Conservation (phyloP, 2,329 filamentous ascomycete species). For the Penicillium sp. region DNA sequence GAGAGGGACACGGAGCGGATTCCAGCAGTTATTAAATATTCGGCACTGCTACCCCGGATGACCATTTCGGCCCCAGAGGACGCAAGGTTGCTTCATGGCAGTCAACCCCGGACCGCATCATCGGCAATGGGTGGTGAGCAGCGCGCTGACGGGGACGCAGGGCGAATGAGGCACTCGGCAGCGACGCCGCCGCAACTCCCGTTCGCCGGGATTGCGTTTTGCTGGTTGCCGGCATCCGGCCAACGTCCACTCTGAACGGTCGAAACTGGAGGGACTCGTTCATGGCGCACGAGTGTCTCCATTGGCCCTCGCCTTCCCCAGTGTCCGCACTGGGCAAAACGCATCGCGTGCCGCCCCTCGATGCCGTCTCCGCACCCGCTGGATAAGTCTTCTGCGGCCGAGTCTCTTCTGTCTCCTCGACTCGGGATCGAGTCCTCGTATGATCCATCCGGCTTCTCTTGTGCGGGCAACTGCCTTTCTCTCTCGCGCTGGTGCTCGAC, state of each 20-base stretch:
- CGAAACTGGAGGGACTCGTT: too few species aligned
- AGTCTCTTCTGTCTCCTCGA: slow-evolving; percentile 15
- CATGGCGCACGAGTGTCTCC: not conserved
- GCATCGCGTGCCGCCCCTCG: slow-evolving; percentile 19
- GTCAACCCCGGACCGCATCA: slow-evolving; percentile 8
- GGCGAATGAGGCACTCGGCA: slow-evolving; percentile 10
- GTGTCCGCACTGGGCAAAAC: slow-evolving; percentile 3
- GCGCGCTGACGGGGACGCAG: too few species aligned
- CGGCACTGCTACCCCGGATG: slow-evolving; percentile 2
- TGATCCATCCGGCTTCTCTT: slow-evolving; percentile 15
- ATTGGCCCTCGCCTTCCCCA: too few species aligned
- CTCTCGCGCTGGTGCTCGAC: slow-evolving; percentile 2
- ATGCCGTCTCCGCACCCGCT: slow-evolving; percentile 19
- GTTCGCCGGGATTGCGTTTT: slow-evolving; percentile 13
- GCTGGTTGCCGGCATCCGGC: slow-evolving; percentile 9
- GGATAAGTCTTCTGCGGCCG: slow-evolving; percentile 12
- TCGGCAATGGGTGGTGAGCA: slow-evolving; percentile 12
- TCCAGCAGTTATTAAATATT: too few species aligned
- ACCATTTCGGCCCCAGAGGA: slow-evolving; percentile 7
- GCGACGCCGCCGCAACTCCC: slow-evolving; percentile 14
- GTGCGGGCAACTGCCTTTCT: slow-evolving; percentile 8
- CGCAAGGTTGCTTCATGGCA: not conserved
- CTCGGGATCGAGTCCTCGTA: slow-evolving; percentile 11
- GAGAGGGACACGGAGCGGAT: not conserved
- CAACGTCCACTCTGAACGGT: not conserved